Evolutionary conservation across 2,329 filamentous ascomycete species (phyloP), one percentile per base, ranked within the genome.

Genomic region (Lachnellula hyalina): DNA sequence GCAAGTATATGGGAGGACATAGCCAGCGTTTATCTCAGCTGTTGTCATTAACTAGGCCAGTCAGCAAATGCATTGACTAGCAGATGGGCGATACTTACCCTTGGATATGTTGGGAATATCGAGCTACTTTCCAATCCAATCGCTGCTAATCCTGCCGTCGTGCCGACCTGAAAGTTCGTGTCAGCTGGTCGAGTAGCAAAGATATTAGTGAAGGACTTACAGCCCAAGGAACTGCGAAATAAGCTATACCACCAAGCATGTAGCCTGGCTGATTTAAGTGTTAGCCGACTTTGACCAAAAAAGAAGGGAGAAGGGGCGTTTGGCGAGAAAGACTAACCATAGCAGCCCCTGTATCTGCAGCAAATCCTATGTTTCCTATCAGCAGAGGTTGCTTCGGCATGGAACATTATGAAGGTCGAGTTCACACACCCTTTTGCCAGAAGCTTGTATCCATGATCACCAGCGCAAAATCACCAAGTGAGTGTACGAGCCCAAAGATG

Each of bases 141-240:
- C 7, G 44, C 44, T 25, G 44, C 44, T 25, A 46, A 14, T 8
- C 44, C 21, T 4, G 44, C 44, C 6, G 95, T 72, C 0, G 87
- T 88, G 2, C 93, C 87, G 0, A 90, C 86, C 1, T 89, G 89
- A 55, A 90, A 89, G 0, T 90, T 90, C 1, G 95, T 77, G 0
- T 41, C 19, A 41, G 47, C 15, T 51, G 41, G 28, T 54, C 42
- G 28, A 9, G 7, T 9, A 28, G 28, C 2, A 1, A 28, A 28
- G 8, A 28, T 9, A 28, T 47, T 51, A 40, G 11, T 0, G 80
- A 61, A 0, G 79, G 81, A 1, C 78, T 78, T 0, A 81, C 67
- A 1, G 73, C 74, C 77, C 77, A 81, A 0, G 79, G 78, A 11
- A 82, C 78, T 0, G 75, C 73, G 49, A 82, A 82, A 55, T 79